Evolutionary conservation across 441 rosid species (phyloP).

Genomic region (Pelargonium citronellum): DNA sequence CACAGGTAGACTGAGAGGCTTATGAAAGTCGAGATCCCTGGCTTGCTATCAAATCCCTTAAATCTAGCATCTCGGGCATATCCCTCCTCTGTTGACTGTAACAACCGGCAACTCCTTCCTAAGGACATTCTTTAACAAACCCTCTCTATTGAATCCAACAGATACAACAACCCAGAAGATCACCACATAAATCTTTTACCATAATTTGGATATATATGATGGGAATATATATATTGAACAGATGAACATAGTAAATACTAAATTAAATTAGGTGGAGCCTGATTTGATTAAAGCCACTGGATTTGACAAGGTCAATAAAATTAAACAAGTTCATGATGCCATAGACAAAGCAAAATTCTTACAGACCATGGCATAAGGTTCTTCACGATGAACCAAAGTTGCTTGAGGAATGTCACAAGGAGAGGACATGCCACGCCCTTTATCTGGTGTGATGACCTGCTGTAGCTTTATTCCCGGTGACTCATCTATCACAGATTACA

Average conservation of each 20-base stretch:
- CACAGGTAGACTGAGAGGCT: neutral
- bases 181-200: neutral
- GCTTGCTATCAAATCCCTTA: neutral
- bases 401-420: slow-evolving; percentile 56
- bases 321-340: neutral
- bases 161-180: neutral
- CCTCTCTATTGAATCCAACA: neutral
- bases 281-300: neutral
- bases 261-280: neutral
- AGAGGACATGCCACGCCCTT: slow-evolving; percentile 79
- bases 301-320: neutral
- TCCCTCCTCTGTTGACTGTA: neutral
- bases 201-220: neutral
- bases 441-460: slow-evolving; percentile 45
- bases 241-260: neutral
- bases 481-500: slow-evolving; percentile 39
- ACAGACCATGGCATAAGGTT: slow-evolving; percentile 65
- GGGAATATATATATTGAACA: neutral
- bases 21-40: neutral
- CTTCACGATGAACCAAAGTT: slow-evolving; percentile 61
- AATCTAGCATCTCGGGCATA: neutral
- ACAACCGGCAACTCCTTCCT: neutral
- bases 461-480: slow-evolving; percentile 34
- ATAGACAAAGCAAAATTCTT: slow-evolving; percentile 6
- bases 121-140: neutral